Conservation (phyloP, 257 asterid species). For the Solanum corneliomulleri region DNA sequence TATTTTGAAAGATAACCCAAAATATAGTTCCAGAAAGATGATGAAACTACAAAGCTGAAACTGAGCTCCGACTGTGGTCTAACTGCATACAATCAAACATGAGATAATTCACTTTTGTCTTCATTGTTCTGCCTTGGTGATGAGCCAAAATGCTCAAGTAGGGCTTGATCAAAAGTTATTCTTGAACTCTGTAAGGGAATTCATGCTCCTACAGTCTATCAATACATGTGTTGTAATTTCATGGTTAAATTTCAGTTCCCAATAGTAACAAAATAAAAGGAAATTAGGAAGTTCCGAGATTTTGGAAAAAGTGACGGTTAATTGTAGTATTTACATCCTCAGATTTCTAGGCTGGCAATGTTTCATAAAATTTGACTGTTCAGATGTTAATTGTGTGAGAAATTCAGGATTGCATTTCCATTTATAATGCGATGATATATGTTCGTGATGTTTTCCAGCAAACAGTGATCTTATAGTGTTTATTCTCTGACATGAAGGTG, state of each 20-base stretch:
- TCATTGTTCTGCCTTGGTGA: neutral
- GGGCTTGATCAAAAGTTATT: neutral
- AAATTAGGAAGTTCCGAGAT: neutral
- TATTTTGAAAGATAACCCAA: neutral
- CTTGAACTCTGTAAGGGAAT: neutral
- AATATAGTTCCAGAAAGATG: neutral
- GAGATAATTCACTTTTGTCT: neutral
- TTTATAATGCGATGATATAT: neutral
- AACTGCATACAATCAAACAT: neutral
- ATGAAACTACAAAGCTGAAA: neutral
- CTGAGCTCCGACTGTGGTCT: neutral
- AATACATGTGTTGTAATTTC: neutral
- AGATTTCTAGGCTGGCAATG: neutral
- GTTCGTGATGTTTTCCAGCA: neutral
- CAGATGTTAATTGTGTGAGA: neutral
- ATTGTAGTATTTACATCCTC: neutral
- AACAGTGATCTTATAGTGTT: neutral
- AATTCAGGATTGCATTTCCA: neutral
- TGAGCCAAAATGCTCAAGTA: neutral
- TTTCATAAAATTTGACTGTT: neutral
- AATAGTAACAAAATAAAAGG: neutral
- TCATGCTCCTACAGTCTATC: neutral
- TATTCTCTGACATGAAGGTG: conserved; percentile 30
- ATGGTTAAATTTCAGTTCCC: neutral
- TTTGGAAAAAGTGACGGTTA: neutral